Evolutionary conservation across 225 moss, liverwort and hornwort genomes (phyloP), one percentile per base, ranked within the genome.

Genomic region (Pseudisothecium myosuroides): DNA sequence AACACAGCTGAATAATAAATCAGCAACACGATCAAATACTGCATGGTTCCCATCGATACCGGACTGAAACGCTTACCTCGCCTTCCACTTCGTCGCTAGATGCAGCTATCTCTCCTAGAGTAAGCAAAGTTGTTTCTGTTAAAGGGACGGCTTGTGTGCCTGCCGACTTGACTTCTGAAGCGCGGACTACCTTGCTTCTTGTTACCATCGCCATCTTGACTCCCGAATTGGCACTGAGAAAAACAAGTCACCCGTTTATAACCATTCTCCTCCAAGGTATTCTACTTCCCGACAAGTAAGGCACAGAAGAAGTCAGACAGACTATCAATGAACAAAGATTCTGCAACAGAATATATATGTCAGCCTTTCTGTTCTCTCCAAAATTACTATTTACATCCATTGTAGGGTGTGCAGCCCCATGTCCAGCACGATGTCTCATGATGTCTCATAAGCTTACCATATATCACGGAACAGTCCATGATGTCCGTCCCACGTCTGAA

Each of bases 401-500:
- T 78, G 7, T 50, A 82, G 56, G n/a, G 84, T 81, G 64, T 59
- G 87, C 80, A 74, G 60, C 58, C 19, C 80, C 63, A 64, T 80
- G 56, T 29, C 11, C 22, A 64, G 64, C 64, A 49, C 34, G 49
- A 23, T 49, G 73, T 45, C 61, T 61, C 61, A 43, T 32, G 81
- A 45, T 60, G 36, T 36, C 49, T 82, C 24, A 36, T 56, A 82
- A 81, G 69, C 93, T 92, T 87, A 98, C 97, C 97, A 97, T 43
- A 96, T n/a, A 91, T 97, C 99, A 77, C 93, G 95, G 66, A 99
- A 95, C 59, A 99, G 92, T 92, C 93, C 96, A 61, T 91, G 89
- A 90, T 99, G 99, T 84, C 97, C 99, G 85, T 99, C 95, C 99
- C 99, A 99, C 47, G 95, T 96, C 93, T 95, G 96, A 84, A 99